Evolutionary conservation across 2,329 filamentous ascomycete species (phyloP), one percentile per base, ranked within the genome.

Genomic region (Rosellinia necatrix): DNA sequence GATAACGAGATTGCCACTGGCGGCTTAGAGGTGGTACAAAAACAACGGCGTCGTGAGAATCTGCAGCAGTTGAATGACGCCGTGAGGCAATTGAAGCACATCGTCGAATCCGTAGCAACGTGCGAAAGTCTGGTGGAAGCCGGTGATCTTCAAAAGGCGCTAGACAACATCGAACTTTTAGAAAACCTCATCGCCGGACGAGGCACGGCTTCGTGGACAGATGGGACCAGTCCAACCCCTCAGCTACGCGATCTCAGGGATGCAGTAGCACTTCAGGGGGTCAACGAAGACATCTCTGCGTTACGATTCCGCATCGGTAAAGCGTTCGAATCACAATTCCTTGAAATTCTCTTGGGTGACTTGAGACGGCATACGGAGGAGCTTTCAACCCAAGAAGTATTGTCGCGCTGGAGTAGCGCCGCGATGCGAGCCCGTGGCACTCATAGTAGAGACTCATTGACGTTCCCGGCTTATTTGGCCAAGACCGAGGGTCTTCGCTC

Each of bases 1-100:
- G 94, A 99, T 69, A 81, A 89, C 53, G 91, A 97, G 64, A 91
- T 97, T 72, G 93, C 92, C 1, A 77, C 91, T 3, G 90, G 86
- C 25, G 94, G 94, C 0, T 73, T 99, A 25, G 88, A 94, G 64
- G 88, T 97, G 52, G 87, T 96, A 3, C 88, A 92, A 58, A 87
- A 96, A 70, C 85, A 91, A 63, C 84, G 89, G 48, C 84, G 91
- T 49, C 84, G 89, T 65, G 90, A 96, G 65, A 99, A 99, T 68
- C 75, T 97, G 4, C 83, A 87, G 54, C 90, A 91, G 71, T 78
- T 99, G 13, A 88, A 89, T 25, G 86, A 91, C 68, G 90, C 92
- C 1, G 89, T 96, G 2, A 81, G 87, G 64, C 94, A 99, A 70
- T 80, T 99, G 21, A 86, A 87, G 61, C 82, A 86, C 50, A 87